Percentiles rank a stretch among this genome's conserved stretches.
phyloP scores from a whole-genome alignment of 2,329 filamentous ascomycete species.

The Pleomassaria siparia region DNA sequence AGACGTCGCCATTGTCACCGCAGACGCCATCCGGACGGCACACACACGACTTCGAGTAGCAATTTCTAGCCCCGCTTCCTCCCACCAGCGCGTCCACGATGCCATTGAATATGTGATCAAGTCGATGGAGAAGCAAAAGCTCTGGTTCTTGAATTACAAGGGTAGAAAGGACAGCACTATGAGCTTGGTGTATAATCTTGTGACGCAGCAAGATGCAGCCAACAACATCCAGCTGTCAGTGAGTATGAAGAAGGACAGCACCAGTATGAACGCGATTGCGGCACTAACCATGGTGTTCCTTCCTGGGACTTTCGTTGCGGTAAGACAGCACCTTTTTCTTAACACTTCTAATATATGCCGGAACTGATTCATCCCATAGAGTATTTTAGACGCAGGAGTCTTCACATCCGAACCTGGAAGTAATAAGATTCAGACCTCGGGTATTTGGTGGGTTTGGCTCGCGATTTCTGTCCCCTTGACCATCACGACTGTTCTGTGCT shows the following conservation, averaged over 20 bases:
- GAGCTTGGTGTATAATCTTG: constrained; percentile 22
- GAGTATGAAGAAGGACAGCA: constrained; percentile 30
- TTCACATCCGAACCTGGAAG: constrained; percentile 2
- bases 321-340: neutral
- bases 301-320: constrained; percentile 16
- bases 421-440: constrained; percentile 4
- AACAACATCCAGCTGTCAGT: constrained; percentile 31
- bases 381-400: constrained; percentile 1
- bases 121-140: constrained; percentile 30
- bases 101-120: constrained; percentile 27
- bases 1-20: constrained; percentile 27
- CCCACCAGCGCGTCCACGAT: constrained; percentile 12
- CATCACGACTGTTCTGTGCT: constrained; percentile 7
- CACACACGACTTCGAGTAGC: constrained; percentile 10
- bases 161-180: constrained; percentile 19
- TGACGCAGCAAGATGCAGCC: constrained; percentile 33
- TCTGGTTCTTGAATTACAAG: constrained; percentile 21
- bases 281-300: constrained; percentile 36
- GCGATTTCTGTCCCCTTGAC: constrained; percentile 11
- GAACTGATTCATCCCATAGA: too few species aligned
- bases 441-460: constrained; percentile 15
- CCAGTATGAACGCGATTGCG: constrained; percentile 36
- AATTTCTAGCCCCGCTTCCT: neutral
- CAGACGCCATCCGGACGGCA: constrained; percentile 20
- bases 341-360: neutral